Evolutionary conservation across 2,329 filamentous ascomycete species (phyloP), one percentile per base, ranked within the genome.

Genomic region (Aspergillus sp.): DNA sequence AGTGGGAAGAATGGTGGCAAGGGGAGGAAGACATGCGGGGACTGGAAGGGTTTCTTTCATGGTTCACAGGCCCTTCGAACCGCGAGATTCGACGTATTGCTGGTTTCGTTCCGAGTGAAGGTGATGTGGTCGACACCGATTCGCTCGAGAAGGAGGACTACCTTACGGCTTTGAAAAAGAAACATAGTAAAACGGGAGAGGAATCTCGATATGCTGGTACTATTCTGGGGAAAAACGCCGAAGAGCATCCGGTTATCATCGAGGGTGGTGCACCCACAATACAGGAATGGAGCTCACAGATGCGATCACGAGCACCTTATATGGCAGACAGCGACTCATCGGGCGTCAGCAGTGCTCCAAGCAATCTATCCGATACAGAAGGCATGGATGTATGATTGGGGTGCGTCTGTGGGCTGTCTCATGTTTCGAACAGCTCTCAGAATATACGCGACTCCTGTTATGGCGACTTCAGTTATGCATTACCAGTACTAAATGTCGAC

Each of bases 191-290:
- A 66, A 90, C 89, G 1, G 90, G 89, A 61, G 91, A 96, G 68
- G 92, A 96, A 68, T 88, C 88, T 9, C 88, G 93, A 67, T 96
- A 91, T 72, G 85, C 89, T 64, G 91, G 91, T 30, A 96, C 93
- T 0, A 83, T 95, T 0, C 80, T 98, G 11, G 93, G 93, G 4
- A 87, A 87, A 63, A 80, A 82, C 44, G 83, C 83, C 48, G 91
- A 96, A 64, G 83, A 87, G 56, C 85, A 85, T 67, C 84, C 88
- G 7, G 78, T 96, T 26, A 80, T 87, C 51, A 88, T 96, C 51
- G 92, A 96, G 71, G 93, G 93, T 43, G 90, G 90, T 18, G 82
- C 83, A 6, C 83, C 85, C 50, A 89, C 83, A 58, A 82, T 93
- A 45, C 78, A 83, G 45, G 85, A 87, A 56, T 93, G 90, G 89